Evolutionary conservation across 371 early-diverging fungal genomes (phyloP).

Genomic region (Dinochytrium kinnereticum): DNA sequence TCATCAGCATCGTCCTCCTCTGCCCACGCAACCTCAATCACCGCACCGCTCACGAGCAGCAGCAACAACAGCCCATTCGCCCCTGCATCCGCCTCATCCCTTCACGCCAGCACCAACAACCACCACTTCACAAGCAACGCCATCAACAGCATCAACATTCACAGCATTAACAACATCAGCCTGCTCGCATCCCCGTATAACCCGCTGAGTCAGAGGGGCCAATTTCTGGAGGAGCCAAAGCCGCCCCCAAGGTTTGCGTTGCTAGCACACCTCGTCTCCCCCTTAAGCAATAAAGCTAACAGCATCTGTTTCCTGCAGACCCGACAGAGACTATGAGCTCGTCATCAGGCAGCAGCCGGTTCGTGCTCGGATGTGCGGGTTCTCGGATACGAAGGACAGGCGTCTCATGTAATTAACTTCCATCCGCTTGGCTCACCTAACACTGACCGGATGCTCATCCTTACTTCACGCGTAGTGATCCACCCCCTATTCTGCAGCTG

Average conservation of each 20-base stretch:
- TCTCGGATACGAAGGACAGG: constrained; percentile 41
- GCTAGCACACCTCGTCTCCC: background rate
- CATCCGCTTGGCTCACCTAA: background rate
- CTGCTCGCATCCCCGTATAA: background rate
- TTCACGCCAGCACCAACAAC: too few relatives aligned
- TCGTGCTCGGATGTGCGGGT: constrained; percentile 80
- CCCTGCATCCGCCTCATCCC: too few relatives aligned
- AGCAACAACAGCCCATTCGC: too few relatives aligned
- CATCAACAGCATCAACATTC: too few relatives aligned
- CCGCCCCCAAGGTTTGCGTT: constrained; percentile 8
- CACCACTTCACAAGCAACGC: too few relatives aligned
- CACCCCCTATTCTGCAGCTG: constrained; percentile 43
- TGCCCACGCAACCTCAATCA: too few relatives aligned
- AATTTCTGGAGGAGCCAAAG: constrained; percentile 9
- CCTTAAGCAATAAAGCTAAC: too few relatives aligned
- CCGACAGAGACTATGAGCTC: constrained; percentile 25
- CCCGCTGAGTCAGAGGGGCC: background rate
- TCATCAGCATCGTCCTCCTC: too few relatives aligned
- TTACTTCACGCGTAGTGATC: constrained; percentile 30
- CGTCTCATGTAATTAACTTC: constrained; percentile 22
- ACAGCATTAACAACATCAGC: background rate
- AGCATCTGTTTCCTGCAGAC: background rate
- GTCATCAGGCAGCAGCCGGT: constrained; percentile 68
- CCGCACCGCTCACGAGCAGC: too few relatives aligned
- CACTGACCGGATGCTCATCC: too few relatives aligned